Evolutionary conservation across 306 rosid genomes (phyloP).

Genomic region (Quercus suber): DNA sequence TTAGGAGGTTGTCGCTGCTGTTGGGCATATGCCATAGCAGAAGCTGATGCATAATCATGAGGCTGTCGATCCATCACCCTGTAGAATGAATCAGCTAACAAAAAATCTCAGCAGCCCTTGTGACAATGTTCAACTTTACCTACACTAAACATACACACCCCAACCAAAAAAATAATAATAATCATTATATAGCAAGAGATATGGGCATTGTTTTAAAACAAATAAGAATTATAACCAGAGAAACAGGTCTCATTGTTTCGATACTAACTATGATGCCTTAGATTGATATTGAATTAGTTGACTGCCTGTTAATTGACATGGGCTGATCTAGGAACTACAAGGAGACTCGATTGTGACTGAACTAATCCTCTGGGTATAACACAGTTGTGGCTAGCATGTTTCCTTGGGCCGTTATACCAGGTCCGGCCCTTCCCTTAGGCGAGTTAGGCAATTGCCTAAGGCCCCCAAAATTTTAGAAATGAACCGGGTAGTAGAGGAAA

Average conservation of each 20-base stretch:
- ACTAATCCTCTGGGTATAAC: too few species aligned
- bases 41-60: constrained; percentile 81
- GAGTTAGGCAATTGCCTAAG: too few species aligned
- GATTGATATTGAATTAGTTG: too few species aligned
- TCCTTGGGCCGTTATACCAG: neutral
- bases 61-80: constrained; percentile 71
- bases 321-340: too few species aligned
- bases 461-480: too few species aligned
- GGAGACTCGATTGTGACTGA: too few species aligned
- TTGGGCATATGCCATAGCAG: constrained; percentile 85
- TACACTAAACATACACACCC: neutral
- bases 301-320: too few species aligned
- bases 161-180: neutral
- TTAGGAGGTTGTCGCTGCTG: constrained; percentile 68
- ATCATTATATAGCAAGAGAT: neutral
- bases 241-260: too few species aligned
- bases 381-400: too few species aligned
- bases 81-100: constrained; percentile 1
- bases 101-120: neutral
- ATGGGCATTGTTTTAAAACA: neutral
- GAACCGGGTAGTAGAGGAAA: too few species aligned
- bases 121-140: neutral
- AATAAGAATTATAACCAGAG: neutral
- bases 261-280: too few species aligned
- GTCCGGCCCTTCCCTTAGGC: too few species aligned